Evolutionary conservation across 768 basidiomycete genomes (phyloP).

Genomic region (Clathrus columnatus): DNA sequence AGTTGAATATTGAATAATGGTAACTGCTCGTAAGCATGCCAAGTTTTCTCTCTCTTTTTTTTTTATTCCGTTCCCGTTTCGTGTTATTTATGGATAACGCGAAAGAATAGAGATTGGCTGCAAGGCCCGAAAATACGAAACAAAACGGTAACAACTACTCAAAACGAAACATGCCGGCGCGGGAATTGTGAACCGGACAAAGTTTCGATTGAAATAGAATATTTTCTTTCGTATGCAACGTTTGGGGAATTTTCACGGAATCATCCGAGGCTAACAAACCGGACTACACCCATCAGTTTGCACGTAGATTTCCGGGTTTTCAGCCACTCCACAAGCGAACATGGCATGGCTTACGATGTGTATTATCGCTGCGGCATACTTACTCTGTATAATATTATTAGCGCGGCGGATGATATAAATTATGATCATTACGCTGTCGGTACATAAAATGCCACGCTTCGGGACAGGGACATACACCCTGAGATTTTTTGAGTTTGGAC

Average conservation of each 20-base stretch:
- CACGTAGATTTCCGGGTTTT: neutral
- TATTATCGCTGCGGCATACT: neutral
- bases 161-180: neutral
- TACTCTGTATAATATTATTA: neutral
- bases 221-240: neutral
- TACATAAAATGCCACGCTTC: slow-evolving; percentile 8
- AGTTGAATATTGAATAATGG: too few relatives aligned
- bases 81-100: too few relatives aligned
- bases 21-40: too few relatives aligned
- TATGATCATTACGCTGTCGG: neutral
- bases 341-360: neutral
- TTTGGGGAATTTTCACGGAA: neutral
- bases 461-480: neutral
- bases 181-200: too few relatives aligned
- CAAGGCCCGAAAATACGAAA: too few relatives aligned
- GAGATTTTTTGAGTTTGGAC: neutral
- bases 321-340: neutral
- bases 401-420: too few relatives aligned
- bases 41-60: too few relatives aligned
- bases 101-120: too few relatives aligned
- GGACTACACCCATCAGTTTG: neutral
- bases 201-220: neutral
- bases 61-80: too few relatives aligned
- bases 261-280: neutral
- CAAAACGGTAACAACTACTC: too few relatives aligned